Evolutionary conservation across 2,329 filamentous ascomycete genomes (phyloP), one percentile per base, ranked within the genome.

Genomic region (Chaetomium olivaceum): DNA sequence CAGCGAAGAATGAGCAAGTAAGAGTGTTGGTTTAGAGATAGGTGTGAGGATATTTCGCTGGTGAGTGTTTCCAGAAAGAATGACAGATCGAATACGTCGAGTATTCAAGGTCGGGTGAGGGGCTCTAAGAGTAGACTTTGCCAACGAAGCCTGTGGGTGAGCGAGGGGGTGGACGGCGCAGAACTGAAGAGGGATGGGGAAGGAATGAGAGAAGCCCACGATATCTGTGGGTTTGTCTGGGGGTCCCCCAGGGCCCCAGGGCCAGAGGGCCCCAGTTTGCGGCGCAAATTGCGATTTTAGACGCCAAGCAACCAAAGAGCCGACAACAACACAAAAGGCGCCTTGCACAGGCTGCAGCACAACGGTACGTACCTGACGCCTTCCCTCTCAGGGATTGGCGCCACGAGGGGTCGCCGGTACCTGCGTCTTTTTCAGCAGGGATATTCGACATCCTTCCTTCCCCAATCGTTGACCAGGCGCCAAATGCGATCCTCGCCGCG

Each of bases 61-160:
- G 5, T 29, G 29, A 56, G 52, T 33, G 46, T 12, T 33, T 25
- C 39, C 27, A 61, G 67, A 75, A 73, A 67, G 72, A 75, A 72
- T 73, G 73, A 71, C 67, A 56, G 71, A 68, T 70, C 72, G 73
- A 73, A 74, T 71, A 76, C 74, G 71, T 71, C 71, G 72, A 75
- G 74, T 73, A 73, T 66, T 73, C 71, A 71, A 71, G 70, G 70
- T 74, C 72, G 72, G 76, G 73, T 51, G 48, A 67, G 65, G 66
- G 64, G 63, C 63, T 67, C 65, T 65, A 70, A 69, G 57, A 66
- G 68, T 72, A 71, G 81, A 83, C 83, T 85, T 81, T 85, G 83
- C 83, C 83, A 85, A 84, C 83, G 83, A 85, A 84, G 83, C 75
- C 78, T 76, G 75, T 74, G 71, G 68, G 71, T 68, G 68, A 67